These are phyloP conservation scores for Ricinus communis DNA, from an alignment of 345 rosid genomes.

Conservation along the genomic window DNA sequence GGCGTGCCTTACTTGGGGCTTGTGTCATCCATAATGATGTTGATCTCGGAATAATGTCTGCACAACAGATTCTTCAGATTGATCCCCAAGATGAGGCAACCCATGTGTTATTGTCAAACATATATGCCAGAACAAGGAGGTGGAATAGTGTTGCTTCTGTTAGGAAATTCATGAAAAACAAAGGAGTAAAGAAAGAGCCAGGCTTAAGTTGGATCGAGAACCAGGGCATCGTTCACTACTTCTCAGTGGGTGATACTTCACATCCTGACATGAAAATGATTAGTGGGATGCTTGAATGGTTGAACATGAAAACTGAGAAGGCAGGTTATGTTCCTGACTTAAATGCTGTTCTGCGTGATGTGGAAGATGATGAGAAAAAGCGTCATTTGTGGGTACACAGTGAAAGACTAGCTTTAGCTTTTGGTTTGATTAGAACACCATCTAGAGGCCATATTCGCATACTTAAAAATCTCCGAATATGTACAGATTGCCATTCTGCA, in stretches of 20 bases:
- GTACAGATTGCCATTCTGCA: slow-evolving; percentile 69
- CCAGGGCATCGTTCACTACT: slow-evolving; percentile 62
- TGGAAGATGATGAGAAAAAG: slow-evolving; percentile 60
- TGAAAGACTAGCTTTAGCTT: slow-evolving; percentile 86
- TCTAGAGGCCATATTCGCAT: slow-evolving; percentile 52
- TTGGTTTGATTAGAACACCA: slow-evolving; percentile 52
- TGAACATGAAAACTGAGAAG: slow-evolving; percentile 58
- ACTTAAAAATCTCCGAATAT: slow-evolving; percentile 74
- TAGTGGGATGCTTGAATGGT: slow-evolving; percentile 79
- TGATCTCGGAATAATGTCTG: slow-evolving; percentile 61
- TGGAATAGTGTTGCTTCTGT: slow-evolving; percentile 62
- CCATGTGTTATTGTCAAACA: slow-evolving; percentile 69
- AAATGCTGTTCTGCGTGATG: slow-evolving; percentile 49
- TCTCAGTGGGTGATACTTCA: slow-evolving; percentile 55
- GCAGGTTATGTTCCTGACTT: slow-evolving; percentile 61
- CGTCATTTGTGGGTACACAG: slow-evolving; percentile 73
- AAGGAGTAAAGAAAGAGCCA: slow-evolving; percentile 71
- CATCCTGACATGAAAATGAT: slow-evolving; percentile 71
- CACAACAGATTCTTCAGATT: slow-evolving; percentile 56
- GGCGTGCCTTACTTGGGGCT: slow-evolving; percentile 87
- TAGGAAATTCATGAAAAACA: slow-evolving; percentile 65
- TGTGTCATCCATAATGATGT: slow-evolving; percentile 64
- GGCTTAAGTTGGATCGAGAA: slow-evolving; percentile 89
- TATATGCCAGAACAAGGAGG: slow-evolving; percentile 62
- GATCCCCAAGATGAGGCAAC: slow-evolving; percentile 74